Conservation (phyloP, 495 filamentous ascomycete genomes). For the Xylaria bambusicola region DNA sequence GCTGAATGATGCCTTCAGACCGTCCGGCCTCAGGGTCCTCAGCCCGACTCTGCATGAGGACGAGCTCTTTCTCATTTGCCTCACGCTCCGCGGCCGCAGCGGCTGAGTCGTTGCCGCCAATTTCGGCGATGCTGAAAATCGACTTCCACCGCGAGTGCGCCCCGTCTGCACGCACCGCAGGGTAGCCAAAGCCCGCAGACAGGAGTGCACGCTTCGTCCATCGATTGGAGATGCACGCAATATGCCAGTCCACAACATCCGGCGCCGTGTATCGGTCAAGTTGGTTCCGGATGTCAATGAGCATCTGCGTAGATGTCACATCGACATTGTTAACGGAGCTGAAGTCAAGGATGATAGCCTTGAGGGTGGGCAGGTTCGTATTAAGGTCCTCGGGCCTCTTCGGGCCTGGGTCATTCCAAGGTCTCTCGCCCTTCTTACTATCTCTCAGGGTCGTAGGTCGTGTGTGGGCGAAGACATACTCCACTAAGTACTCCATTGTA, state of each 20-base stretch:
- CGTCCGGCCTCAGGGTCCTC: slow-evolving; percentile 55
- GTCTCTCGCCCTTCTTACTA: slow-evolving; percentile 77
- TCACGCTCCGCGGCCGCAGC: slow-evolving; percentile 56
- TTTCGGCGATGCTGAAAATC: slow-evolving; percentile 93
- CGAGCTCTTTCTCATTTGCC: slow-evolving; percentile 61
- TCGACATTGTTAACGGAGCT: slow-evolving; percentile 96
- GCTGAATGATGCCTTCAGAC: slow-evolving; percentile 25
- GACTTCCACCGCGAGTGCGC: slow-evolving; percentile 78
- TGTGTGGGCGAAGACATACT: slow-evolving; percentile 72
- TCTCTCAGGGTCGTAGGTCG: slow-evolving; percentile 71
- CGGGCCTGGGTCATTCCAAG: slow-evolving; percentile 94
- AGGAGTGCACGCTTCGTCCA: slow-evolving; percentile 96
- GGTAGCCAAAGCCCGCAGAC: slow-evolving; percentile 91
- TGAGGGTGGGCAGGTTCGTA: slow-evolving; percentile 67
- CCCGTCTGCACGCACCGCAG: slow-evolving; percentile 57
- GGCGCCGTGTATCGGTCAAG: slow-evolving; percentile 86
- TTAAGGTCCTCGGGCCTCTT: slow-evolving; percentile 35
- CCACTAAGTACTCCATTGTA: slow-evolving; percentile 80
- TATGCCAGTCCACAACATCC: slow-evolving; percentile 90
- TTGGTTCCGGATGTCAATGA: slow-evolving; percentile 98
- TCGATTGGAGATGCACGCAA: slow-evolving; percentile 91
- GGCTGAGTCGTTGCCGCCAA: slow-evolving; percentile 70
- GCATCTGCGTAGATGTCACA: slow-evolving; percentile 87
- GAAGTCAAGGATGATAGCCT: slow-evolving; percentile 94
- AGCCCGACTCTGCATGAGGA: slow-evolving; percentile 48